Conservation (phyloP, 2,329 filamentous ascomycete genomes). For the Penicillium sp. region DNA sequence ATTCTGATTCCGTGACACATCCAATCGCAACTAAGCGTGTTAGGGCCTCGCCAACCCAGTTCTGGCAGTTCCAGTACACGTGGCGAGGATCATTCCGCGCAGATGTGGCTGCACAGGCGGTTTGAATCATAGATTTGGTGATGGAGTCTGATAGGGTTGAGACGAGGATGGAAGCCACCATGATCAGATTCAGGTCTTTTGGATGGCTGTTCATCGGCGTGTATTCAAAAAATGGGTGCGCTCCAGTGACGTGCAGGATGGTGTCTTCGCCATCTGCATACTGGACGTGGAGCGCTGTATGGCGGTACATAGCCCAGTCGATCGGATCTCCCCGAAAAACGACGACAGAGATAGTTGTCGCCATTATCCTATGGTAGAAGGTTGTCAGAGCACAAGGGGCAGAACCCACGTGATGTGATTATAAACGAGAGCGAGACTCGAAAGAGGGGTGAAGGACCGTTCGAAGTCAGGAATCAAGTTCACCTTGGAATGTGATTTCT, state of each 20-base stretch:
- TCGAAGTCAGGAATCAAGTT: neutral
- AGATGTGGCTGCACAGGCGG: constrained; percentile 20
- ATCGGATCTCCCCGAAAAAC: constrained; percentile 30
- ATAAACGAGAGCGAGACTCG: neutral
- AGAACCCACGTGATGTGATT: neutral
- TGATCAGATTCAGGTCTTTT: neutral
- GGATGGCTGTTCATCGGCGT: constrained; percentile 9
- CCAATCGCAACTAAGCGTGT: constrained; percentile 21
- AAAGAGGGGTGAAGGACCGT: neutral
- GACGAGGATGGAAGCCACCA: constrained; percentile 19
- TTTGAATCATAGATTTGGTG: constrained; percentile 15
- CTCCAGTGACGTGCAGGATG: constrained; percentile 27
- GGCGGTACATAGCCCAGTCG: constrained; percentile 32
- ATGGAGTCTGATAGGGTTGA: constrained; percentile 12
- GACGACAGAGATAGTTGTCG: constrained; percentile 23
- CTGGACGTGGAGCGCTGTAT: constrained; percentile 29
- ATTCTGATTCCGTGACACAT: constrained; percentile 18
- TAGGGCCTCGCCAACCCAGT: constrained; percentile 34
- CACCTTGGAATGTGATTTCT: neutral
- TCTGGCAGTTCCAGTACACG: constrained; percentile 35
- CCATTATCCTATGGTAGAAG: constrained; percentile 14
- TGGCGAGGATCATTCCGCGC: constrained; percentile 24
- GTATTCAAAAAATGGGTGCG: constrained; percentile 29
- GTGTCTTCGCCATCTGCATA: constrained; percentile 16
- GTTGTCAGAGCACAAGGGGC: neutral